phyloP scores from a whole-genome alignment of 257 asterid species.

The Nicotiana attenuata region DNA sequence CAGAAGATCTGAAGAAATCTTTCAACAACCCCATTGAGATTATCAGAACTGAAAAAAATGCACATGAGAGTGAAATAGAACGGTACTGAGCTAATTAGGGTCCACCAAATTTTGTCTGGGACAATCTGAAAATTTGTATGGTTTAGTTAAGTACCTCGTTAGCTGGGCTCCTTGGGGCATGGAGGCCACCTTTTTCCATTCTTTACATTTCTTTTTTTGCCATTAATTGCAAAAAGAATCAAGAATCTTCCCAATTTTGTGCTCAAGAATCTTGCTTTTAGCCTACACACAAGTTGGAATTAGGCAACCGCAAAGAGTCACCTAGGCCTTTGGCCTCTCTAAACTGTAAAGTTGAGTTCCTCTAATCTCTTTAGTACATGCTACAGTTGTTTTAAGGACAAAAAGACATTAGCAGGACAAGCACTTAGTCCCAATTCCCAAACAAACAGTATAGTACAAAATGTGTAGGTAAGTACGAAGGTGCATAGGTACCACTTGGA shows the following conservation, averaged over 20 bases:
- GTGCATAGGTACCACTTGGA: constrained; percentile 16
- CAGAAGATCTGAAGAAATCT: constrained; percentile 26
- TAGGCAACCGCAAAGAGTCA: constrained; percentile 8
- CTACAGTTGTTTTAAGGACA: neutral
- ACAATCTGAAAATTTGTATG: constrained; percentile 6
- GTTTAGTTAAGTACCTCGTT: neutral
- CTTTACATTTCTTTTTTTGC: constrained; percentile 11
- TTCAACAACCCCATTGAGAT: constrained; percentile 40
- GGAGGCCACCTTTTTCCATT: constrained; percentile 28
- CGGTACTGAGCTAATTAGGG: constrained; percentile 3
- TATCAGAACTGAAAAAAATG: neutral
- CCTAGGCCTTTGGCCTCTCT: constrained; percentile 8
- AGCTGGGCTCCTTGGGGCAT: constrained; percentile 32
- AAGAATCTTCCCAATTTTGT: constrained; percentile 18
- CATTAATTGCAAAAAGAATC: constrained; percentile 34
- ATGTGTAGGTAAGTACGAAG: constrained; percentile 17
- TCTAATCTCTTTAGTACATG: neutral
- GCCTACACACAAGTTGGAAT: constrained; percentile 10
- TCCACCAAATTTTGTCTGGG: constrained; percentile 28
- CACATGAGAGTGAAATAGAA: neutral
- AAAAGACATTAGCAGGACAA: constrained; percentile 4
- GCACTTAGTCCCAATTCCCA: constrained; percentile 22
- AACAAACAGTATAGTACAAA: constrained; percentile 15
- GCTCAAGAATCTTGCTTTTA: constrained; percentile 9
- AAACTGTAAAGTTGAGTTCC: constrained; percentile 33